A percentile compares a stretch with the other conserved stretches of the same genome.
Evolutionary conservation across 108 stramenopile species (phyloP).

Genomic region (Cyclotella kingstonii): DNA sequence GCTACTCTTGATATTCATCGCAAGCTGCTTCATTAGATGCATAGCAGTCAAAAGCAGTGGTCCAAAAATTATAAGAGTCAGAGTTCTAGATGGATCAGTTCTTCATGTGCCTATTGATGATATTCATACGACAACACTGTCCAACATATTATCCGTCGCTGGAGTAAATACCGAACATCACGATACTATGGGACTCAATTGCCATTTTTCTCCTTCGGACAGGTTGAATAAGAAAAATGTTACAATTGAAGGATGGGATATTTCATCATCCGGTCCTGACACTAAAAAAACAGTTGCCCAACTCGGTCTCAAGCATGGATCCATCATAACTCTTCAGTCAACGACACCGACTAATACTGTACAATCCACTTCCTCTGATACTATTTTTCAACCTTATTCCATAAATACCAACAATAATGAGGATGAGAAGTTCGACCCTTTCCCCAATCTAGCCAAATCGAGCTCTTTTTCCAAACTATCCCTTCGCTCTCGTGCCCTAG

Average conservation of each 20-base stretch:
- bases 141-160: conserved; percentile 36
- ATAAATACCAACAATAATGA: conserved; percentile 6
- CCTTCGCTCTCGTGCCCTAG: conserved; percentile 46
- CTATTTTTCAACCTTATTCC: neutral
- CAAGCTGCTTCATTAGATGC: too few species aligned
- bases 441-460: conserved; percentile 81
- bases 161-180: conserved; percentile 20
- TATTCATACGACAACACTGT: conserved; percentile 16
- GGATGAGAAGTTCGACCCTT: conserved; percentile 63
- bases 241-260: conserved; percentile 7
- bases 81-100: conserved; percentile 33
- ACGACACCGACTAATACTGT: conserved; percentile 2
- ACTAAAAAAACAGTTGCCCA: conserved; percentile 27
- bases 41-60: neutral
- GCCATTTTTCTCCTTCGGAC: conserved; percentile 27
- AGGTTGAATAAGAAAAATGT: neutral
- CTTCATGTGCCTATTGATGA: conserved; percentile 38
- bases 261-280: conserved; percentile 23
- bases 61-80: conserved; percentile 28
- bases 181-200: conserved; percentile 8
- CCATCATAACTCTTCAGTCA: conserved; percentile 59
- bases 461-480: conserved; percentile 45
- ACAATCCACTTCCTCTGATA: too few species aligned
- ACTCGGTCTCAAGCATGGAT: conserved; percentile 67
- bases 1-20: too few species aligned